phyloP scores from a whole-genome alignment of 2,329 filamentous ascomycete genomes.

The Aureobasidium uvarum region DNA sequence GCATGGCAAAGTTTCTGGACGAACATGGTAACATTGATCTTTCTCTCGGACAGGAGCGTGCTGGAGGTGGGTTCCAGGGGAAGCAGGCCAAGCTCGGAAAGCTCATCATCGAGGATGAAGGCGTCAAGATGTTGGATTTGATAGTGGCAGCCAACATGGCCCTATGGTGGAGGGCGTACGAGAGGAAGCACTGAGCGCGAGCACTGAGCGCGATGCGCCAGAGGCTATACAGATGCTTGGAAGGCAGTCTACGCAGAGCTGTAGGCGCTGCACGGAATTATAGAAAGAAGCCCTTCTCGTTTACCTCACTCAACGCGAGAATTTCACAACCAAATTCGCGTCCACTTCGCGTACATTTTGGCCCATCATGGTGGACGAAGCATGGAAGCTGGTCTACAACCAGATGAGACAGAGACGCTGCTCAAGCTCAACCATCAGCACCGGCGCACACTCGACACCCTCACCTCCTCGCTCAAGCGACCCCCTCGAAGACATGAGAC shows the following conservation, averaged over 20 bases:
- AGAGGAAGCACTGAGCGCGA: conserved; percentile 39
- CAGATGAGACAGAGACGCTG: not conserved
- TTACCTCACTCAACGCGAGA: not conserved
- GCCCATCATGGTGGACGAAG: not conserved
- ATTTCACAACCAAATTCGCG: not conserved
- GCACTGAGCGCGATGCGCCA: conserved; percentile 10
- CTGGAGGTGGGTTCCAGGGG: conserved; percentile 81
- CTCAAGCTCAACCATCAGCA: conserved; percentile 7
- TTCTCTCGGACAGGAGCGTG: conserved; percentile 74
- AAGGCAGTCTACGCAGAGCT: not conserved
- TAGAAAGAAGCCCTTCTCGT: not conserved
- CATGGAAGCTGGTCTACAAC: not conserved
- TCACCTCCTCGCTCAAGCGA: no score
- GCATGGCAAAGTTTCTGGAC: conserved; percentile 24
- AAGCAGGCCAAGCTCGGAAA: conserved; percentile 92
- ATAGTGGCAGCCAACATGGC: conserved; percentile 88
- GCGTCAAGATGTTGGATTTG: conserved; percentile 90
- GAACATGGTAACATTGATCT: conserved; percentile 60
- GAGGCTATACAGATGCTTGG: conserved; percentile 6
- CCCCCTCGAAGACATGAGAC: not conserved
- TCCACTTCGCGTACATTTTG: not conserved
- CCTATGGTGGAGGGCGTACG: conserved; percentile 90
- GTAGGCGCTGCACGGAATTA: not conserved
- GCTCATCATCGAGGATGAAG: conserved; percentile 83
- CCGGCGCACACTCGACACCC: not conserved